A percentile compares a stretch with the other conserved stretches of the same genome.
phyloP scores from a whole-genome alignment of 306 rosid genomes.

The Argentina anserina region DNA sequence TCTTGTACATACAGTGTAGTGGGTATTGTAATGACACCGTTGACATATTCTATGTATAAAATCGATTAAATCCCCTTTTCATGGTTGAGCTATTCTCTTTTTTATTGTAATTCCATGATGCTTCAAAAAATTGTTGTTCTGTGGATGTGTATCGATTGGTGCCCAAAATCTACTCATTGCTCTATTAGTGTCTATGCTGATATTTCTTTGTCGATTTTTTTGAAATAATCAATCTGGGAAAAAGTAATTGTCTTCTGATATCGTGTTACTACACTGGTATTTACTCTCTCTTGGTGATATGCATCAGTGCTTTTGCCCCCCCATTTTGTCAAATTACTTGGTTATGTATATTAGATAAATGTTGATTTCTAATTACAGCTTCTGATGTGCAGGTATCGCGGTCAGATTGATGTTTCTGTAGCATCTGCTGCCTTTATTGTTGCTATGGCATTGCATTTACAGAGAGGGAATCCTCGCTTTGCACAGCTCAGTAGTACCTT shows the following conservation, averaged over 20 bases:
- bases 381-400: conserved; percentile 63
- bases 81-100: neutral
- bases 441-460: conserved; percentile 74
- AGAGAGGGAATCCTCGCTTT: conserved; percentile 90
- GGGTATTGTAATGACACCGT: neutral
- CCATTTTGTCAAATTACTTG: neutral
- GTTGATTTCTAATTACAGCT: conserved; percentile 35
- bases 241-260: neutral
- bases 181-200: neutral
- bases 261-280: neutral
- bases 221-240: neutral
- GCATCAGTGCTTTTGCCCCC: neutral
- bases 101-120: neutral
- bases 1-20: neutral
- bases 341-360: conserved; percentile 14
- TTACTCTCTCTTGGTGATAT: neutral
- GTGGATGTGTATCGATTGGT: neutral
- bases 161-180: neutral
- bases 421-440: conserved; percentile 87
- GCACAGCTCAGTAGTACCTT: conserved; percentile 91
- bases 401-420: conserved; percentile 89
- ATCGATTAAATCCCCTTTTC: neutral
- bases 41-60: neutral
- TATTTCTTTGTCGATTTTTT: neutral
- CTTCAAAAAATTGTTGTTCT: neutral